These are phyloP conservation scores for Komagataella phaffii DNA, from an alignment of 805 yeast genomes.

Conservation along the genomic window DNA sequence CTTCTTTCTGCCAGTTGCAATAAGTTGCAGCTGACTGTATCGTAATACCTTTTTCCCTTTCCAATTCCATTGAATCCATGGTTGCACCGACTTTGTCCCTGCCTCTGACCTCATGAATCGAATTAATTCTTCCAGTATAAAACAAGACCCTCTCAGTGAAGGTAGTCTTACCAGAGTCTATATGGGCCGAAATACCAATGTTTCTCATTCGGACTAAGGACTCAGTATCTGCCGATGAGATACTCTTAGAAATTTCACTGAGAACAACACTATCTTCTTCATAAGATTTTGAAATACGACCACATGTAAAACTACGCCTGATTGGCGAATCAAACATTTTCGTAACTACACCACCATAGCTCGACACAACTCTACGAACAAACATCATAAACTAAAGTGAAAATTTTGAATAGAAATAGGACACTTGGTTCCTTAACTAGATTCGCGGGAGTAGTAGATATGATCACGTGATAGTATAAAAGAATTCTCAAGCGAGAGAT, in stretches of 20 bases:
- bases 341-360: background rate
- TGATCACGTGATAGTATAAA: background rate
- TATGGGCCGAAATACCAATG: slow-evolving; percentile 96
- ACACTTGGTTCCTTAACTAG: background rate
- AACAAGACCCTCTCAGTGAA: slow-evolving; percentile 94
- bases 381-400: background rate
- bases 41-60: slow-evolving; percentile 96
- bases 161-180: slow-evolving; percentile 96
- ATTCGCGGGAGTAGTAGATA: background rate
- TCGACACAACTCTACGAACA: background rate
- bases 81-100: slow-evolving; percentile 97
- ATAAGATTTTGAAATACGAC: slow-evolving; percentile 24
- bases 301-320: background rate
- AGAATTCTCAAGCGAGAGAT: background rate
- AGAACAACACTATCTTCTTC: slow-evolving; percentile 64
- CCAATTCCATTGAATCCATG: slow-evolving; percentile 98
- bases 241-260: slow-evolving; percentile 36
- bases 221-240: slow-evolving; percentile 37
- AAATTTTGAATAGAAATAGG: background rate
- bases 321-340: background rate
- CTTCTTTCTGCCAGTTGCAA: slow-evolving; percentile 85
- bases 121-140: slow-evolving; percentile 94
- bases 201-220: slow-evolving; percentile 62
- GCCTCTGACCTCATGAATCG: slow-evolving; percentile 94
- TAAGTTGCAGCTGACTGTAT: slow-evolving; percentile 98